A percentile compares a stretch with the other conserved stretches of the same genome.
phyloP scores from a whole-genome alignment of 805 yeast genomes.

The Yarrowia hollandica region DNA sequence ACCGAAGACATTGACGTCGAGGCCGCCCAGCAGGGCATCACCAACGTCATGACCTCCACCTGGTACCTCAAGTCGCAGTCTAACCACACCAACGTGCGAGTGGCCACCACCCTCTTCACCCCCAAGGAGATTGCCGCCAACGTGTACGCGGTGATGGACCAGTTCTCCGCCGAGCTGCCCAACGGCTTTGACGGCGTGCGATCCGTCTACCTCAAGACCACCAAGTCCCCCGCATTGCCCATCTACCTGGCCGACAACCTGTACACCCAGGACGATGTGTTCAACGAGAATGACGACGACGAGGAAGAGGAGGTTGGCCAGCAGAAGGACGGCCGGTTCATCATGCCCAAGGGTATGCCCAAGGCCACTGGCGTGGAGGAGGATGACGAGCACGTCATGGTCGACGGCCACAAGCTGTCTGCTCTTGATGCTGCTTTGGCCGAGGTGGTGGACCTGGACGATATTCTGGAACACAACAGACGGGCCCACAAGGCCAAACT shows the following conservation, averaged over 20 bases:
- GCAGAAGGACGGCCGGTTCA: slow-evolving; percentile 24
- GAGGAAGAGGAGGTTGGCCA: slow-evolving; percentile 33
- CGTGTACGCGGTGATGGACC: slow-evolving; percentile 53
- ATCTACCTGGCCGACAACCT: slow-evolving; percentile 66
- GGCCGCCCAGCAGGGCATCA: slow-evolving; percentile 59
- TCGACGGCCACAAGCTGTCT: slow-evolving; percentile 48
- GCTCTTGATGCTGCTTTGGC: slow-evolving; percentile 74
- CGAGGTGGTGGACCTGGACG: slow-evolving; percentile 80
- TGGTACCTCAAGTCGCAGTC: slow-evolving; percentile 72
- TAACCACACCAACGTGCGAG: slow-evolving; percentile 59
- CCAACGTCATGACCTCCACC: slow-evolving; percentile 58
- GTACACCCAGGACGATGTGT: slow-evolving; percentile 50
- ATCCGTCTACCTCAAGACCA: slow-evolving; percentile 62
- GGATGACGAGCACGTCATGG: slow-evolving; percentile 35
- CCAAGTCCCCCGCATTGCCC: slow-evolving; percentile 80
- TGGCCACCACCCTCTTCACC: slow-evolving; percentile 48
- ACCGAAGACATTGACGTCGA: slow-evolving; percentile 49
- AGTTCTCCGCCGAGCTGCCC: slow-evolving; percentile 43
- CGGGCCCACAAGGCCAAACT: slow-evolving; percentile 47
- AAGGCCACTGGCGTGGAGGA: slow-evolving; percentile 36
- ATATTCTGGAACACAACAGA: slow-evolving; percentile 59
- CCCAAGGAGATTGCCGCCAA: slow-evolving; percentile 59
- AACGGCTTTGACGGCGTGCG: slow-evolving; percentile 41
- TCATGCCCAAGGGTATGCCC: slow-evolving; percentile 29
- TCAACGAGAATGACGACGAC: slow-evolving; percentile 39